Base-by-base conservation (phyloP, 75 land plant species). In the Chamaecyparis obtusa region DNA sequence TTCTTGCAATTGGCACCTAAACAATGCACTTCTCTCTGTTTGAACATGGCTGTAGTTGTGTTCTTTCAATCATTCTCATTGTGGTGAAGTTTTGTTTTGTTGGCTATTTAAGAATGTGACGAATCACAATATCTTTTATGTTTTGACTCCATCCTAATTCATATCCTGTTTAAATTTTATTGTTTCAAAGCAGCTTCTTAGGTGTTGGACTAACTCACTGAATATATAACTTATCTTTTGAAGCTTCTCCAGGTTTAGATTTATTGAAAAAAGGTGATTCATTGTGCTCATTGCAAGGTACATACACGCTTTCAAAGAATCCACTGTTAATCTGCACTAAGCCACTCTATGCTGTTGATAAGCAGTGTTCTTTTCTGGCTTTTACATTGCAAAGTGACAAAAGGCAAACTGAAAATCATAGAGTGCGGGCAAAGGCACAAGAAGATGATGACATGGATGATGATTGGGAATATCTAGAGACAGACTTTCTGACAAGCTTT, bases 281-380 rank as follows among this genome's bases (percentile, higher is more conserved):
- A 13, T 46, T 4, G 27, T 81, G 30, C 46, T 81, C 83, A 81
- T 81, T n/a, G 15, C 33, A n/a, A 46, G 83, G 51, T 27, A n/a
- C 48, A 30, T 81, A 81, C 49, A 44, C n/a, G 83, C 51, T 27
- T 81, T 46, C 83, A 81, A 81, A 44, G 46, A 41, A 27, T 81
- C 83, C 27, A 46, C 1, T 44, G 83, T 39, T 78, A 78, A 46
- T n/a, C 44, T n/a, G 54, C 54, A 81, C 46, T 37, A 44, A 13
- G 21, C 54, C 83, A 81, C 54, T 81, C 54, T 13, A 46, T 46
- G 51, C 30, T 81, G 30, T 21, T 44, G 83, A 81, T 41, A 81
- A 27, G 83, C 33, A 81, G 30, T 46, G 54, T 13, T n/a, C 83
- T 81, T 81, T 81, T 46, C 49, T 46, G 46, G 83, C 33, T 81